Base-by-base conservation (phyloP, 1,284 basidiomycete genomes). In the Puccinia hordei region DNA sequence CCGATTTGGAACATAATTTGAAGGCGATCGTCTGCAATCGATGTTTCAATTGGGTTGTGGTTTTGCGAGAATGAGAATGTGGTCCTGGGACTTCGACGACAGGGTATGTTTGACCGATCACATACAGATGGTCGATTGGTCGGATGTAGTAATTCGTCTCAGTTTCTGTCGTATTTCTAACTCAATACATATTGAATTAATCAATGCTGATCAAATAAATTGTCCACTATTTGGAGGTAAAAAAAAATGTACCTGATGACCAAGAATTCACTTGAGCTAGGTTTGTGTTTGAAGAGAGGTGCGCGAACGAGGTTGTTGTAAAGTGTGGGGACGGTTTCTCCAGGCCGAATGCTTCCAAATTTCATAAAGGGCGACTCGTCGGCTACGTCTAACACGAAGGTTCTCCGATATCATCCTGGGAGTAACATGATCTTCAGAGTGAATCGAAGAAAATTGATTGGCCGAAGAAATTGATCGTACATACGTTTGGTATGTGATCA, bases 281-380 rank as follows among this genome's bases (percentile, higher is more conserved):
- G 88, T 83, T 93, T 93, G 82, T 99, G 96, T 66, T 92, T 91
- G 87, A 97, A 99, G 49, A 99, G 88, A 0, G 96, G 96, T 0
- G 95, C 95, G 76, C 96, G 91, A 69, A 96, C 88, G 65, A 99
- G 90, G 85, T 98, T 98, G 87, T 96, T 99, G 88, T 99, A 98
- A 51, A 99, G 87, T 0, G 95, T 91, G 57, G 94, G 94, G 51
- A 97, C 91, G 5, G 93, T 95, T 86, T 97, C 92, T 1, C 97
- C 96, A 22, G 93, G 92, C 84, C 95, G 92, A 68, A 99, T 95
- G 85, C 90, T 93, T 81, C 91, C 97, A 85, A 93, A 98, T 86
- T 94, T 95, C 93, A 95, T 93, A 87, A 96, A 97, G 0, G 94
- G 94, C 24, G 96, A 98, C 86, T 99, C 96, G 84, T 99, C 97